Evolutionary conservation across 495 filamentous ascomycete species (phyloP), one percentile per base, ranked within the genome.

Genomic region (Aspergillus taichungensis): DNA sequence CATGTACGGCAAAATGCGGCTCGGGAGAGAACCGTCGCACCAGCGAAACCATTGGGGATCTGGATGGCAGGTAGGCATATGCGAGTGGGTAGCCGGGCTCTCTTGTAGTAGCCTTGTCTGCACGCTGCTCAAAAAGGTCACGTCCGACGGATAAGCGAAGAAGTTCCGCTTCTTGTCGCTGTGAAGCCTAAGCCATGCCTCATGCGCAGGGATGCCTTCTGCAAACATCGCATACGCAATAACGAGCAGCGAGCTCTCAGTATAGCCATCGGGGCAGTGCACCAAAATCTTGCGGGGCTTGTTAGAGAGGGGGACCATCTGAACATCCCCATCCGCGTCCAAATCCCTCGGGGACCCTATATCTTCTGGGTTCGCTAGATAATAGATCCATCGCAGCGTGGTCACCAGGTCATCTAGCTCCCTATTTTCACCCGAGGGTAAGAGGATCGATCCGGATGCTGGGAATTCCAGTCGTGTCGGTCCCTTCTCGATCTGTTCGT

Each of bases 191-290:
- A 96, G 71, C 90, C 90, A 96, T 12, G 92, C 91, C 10, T 84
- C 77, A 29, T 88, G 83, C 0, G 85, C 78, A 0, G 91, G 80
- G 7, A 84, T 69, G 6, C 86, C 85, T 44, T 94, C 84, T 28
- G 85, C 80, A 60, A 85, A 97, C 76, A 91, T 94, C 62, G 80
- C 84, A 63, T 96, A 98, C 13, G 91, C 86, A 30, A 97, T 75
- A 8, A 74, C 88, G 4, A 98, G 72, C 42, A 97, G 66, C 1
- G 91, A 87, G 7, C 84, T 90, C 58, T 98, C 92, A 6, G 92
- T 98, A 61, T 98, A 98, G 18, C 92, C 92, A 66, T 98, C 92
- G 1, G 83, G 80, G 61, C 92, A 96, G 61, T 96, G 88, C 30
- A 98, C 87, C 30, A 96, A 73, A 28, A 96, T 78, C 60, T 78